Evolutionary conservation across 2,329 filamentous ascomycete species (phyloP), one percentile per base, ranked within the genome.

Genomic region (Pseudogymnoascus sp.): DNA sequence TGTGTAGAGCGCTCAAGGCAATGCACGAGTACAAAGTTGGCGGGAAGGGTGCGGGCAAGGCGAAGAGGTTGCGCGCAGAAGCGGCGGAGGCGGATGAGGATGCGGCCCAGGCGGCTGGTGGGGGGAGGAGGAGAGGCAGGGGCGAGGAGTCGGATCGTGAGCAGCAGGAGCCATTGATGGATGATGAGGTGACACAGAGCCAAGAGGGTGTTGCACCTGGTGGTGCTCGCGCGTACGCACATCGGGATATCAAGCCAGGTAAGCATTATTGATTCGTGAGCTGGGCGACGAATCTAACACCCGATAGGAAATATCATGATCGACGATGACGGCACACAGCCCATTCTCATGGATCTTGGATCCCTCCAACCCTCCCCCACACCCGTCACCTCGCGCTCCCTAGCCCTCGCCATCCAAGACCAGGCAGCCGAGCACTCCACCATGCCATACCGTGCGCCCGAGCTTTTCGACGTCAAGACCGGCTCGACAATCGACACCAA

Each of bases 191-290:
- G 35, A 84, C 83, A 14, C 78, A 83, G 47, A 83, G 84, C 65
- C 85, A 89, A 68, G 84, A 87, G 67, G 87, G 89, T 2, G 82
- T 87, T 56, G 83, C 83, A 47, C 85, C 87, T 8, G 88, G 89
- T 13, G 85, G 86, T 64, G 80, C 85, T 65, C 82, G 90, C 69
- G 90, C 92, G 19, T 99, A 96, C 75, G 90, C 95, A 66, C 95
- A 99, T 76, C 83, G 95, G 69, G 95, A 99, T 76, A 96, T 99
- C 75, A 99, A 99, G 76, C 95, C 95, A 70, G 93, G 91, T 92
- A 79, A 71, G 82, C 70, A 33, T 35, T 40, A 4, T n/a, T 24
- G 40, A 5, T 16, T 19, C 56, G 21, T 35, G 40, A 24, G n/a
- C 14, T 21, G 29, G 1, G 62, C 19, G 26, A 11, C 38, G 16